Conservation (phyloP, 805 yeast species). For the Teunomyces kruisii region DNA sequence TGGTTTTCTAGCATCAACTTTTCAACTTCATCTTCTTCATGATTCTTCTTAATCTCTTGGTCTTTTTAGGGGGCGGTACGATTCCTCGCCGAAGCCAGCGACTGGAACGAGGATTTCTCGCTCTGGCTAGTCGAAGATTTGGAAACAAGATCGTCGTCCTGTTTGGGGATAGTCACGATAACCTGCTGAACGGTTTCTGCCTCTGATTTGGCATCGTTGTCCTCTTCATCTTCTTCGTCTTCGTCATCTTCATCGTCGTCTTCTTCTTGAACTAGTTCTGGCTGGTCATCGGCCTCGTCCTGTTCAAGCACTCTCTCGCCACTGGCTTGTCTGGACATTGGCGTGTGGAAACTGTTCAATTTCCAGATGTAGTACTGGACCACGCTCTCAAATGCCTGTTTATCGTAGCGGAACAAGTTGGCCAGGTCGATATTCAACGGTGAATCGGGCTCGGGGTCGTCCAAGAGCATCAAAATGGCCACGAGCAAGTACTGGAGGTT, state of each 20-base stretch:
- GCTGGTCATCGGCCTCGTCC: not conserved
- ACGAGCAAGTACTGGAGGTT: slow-evolving; percentile 52
- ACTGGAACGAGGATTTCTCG: not conserved
- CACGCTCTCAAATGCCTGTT: slow-evolving; percentile 37
- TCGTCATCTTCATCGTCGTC: not conserved
- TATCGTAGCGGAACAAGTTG: slow-evolving; percentile 50
- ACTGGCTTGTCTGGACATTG: slow-evolving; percentile 3
- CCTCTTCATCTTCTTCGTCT: not conserved
- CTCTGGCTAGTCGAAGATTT: slow-evolving; percentile 2
- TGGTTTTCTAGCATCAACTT: not conserved
- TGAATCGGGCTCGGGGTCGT: slow-evolving; percentile 68
- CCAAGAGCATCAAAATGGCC: slow-evolving; percentile 57
- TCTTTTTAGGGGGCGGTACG: not conserved
- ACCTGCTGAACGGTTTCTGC: no score
- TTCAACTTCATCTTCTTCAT: not conserved
- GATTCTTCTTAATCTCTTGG: not conserved
- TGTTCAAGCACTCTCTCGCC: not conserved
- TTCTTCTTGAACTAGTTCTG: not conserved
- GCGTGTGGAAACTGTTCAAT: slow-evolving; percentile 23
- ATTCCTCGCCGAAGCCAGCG: not conserved
- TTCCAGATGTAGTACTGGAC: slow-evolving; percentile 44
- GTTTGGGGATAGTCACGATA: no score
- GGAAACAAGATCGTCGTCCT: not conserved
- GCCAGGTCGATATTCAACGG: slow-evolving; percentile 74
- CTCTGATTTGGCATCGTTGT: not conserved